Evolutionary conservation across 1,284 basidiomycete genomes (phyloP).

Genomic region (Limonomyces culmigenus): DNA sequence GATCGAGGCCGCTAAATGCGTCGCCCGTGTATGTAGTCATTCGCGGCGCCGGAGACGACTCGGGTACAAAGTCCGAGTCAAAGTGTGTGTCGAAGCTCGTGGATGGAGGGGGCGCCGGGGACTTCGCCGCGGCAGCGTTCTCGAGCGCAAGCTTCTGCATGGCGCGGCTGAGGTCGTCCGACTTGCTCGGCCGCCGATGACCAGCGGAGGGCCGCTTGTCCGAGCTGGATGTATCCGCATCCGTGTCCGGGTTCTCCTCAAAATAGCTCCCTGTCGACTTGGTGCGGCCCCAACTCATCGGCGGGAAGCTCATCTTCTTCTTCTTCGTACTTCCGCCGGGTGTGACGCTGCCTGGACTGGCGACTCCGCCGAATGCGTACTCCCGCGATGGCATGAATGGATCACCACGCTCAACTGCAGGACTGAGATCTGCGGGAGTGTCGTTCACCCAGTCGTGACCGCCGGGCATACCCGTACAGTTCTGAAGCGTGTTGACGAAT

Average conservation of each 20-base stretch:
- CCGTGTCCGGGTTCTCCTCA: constrained; percentile 9
- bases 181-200: too few relatives aligned
- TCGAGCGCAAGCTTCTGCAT: not conserved
- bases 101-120: not conserved
- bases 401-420: not conserved
- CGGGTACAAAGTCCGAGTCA: constrained; percentile 20
- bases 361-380: constrained; percentile 42
- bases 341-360: constrained; percentile 20
- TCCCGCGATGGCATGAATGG: constrained; percentile 9
- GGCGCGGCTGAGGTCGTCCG: not conserved
- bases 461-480: constrained; percentile 56
- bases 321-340: constrained; percentile 21
- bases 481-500: constrained; percentile 59
- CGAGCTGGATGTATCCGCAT: too few relatives aligned
- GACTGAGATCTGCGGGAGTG: constrained; percentile 1
- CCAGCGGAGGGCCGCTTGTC: too few relatives aligned
- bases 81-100: constrained; percentile 11
- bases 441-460: constrained; percentile 54
- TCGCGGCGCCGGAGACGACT: too few relatives aligned
- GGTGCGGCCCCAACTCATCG: constrained; percentile 32
- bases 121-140: too few relatives aligned
- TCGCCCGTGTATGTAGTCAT: too few relatives aligned
- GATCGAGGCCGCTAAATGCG: too few relatives aligned
- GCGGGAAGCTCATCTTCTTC: constrained; percentile 43
- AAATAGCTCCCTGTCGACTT: constrained; percentile 3